phyloP scores from a whole-genome alignment of 139 green algal genomes.

The Closterium sp. region DNA sequence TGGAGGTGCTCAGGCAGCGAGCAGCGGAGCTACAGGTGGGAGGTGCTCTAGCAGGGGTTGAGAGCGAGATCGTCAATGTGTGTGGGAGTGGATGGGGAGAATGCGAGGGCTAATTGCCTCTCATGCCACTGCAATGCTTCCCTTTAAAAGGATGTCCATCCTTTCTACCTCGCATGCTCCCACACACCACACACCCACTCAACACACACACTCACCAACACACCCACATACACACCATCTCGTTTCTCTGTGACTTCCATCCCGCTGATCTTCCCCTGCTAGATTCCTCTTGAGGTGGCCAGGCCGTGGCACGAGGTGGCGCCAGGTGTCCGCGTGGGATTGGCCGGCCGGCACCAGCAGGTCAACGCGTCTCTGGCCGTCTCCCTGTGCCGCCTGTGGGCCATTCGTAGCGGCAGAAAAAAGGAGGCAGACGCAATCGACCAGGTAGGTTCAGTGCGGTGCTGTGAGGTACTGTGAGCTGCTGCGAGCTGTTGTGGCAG shows the following conservation, averaged over 20 bases:
- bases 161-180: too few relatives aligned
- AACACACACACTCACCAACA: too few relatives aligned
- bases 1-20: conserved; percentile 60
- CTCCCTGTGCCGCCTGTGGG: conserved; percentile 60
- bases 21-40: conserved; percentile 35
- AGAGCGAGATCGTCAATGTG: too few relatives aligned
- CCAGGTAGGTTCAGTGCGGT: background rate
- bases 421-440: background rate
- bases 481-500: too few relatives aligned
- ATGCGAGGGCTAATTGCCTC: too few relatives aligned
- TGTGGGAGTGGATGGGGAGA: too few relatives aligned
- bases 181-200: too few relatives aligned
- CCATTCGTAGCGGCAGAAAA: background rate
- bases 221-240: too few relatives aligned
- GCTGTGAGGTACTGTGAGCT: too few relatives aligned
- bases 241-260: too few relatives aligned
- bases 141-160: too few relatives aligned
- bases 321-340: conserved; percentile 55
- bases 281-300: conserved; percentile 42
- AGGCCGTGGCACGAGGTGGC: conserved; percentile 11
- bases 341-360: conserved; percentile 81
- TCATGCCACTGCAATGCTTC: too few relatives aligned
- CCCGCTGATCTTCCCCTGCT: background rate
- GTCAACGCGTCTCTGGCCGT: conserved; percentile 84
- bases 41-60: conserved; percentile 48